Base-by-base conservation (phyloP, 2,329 filamentous ascomycete genomes). In the Ophiostoma ips region DNA sequence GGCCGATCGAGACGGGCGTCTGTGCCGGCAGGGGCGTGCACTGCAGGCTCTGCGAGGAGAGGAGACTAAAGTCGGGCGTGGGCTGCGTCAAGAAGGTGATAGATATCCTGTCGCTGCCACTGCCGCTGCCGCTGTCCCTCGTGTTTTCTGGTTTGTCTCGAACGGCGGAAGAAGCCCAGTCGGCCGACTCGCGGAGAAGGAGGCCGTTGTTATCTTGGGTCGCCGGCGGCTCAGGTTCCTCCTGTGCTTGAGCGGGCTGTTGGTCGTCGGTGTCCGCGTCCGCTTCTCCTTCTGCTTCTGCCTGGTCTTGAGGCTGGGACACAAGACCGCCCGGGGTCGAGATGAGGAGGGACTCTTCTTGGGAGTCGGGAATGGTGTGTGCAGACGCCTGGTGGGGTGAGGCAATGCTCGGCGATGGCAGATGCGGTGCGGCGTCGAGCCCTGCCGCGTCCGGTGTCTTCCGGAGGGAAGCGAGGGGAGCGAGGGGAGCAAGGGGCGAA, bases 21-120 rank as follows among this genome's bases (percentile, higher is more conserved):
- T 11, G 40, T 43, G 40, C 24, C 8, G 40, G 13, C n/a, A 43
- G 15, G 24, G 13, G 40, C 28, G 38, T 16, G 3, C 15, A 11
- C 10, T 28, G 38, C 21, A 16, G 24, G 24, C n/a, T 31, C 34
- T 30, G 40, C 28, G 48, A 47, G 9, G 46, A 43, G 12, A 53
- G 33, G 3, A 50, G 40, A 11, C 41, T 30, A 24, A 55, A 55
- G 38, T 50, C 50, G 1, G 48, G 46, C 35, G 52, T 49, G 0
- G 52, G 52, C 43, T 57, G 55, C 0, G 55, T 57, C 19, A 52
- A 16, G 15, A 57, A 57, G n/a, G n/a, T n/a, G n/a, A n/a, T n/a
- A n/a, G n/a, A n/a, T n/a, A 13, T 46, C 15, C 19, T 46, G 10
- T 33, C 40, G 16, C 21, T 46, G 24, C 21, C 15, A 21, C 31